Evolutionary conservation across 2,329 filamentous ascomycete genomes (phyloP).

Genomic region (Metarhizium humberi): DNA sequence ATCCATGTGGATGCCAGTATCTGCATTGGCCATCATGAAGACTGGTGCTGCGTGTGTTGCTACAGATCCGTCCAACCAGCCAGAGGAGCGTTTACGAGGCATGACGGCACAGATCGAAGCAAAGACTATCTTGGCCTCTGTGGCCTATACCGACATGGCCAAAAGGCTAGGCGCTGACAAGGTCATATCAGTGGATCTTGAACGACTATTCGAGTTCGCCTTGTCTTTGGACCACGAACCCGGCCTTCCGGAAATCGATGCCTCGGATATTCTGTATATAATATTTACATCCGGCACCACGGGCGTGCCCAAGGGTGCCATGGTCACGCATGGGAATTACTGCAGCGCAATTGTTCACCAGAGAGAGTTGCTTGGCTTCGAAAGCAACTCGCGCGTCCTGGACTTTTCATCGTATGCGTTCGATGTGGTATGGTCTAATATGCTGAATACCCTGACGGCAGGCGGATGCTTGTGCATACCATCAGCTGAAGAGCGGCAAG

Average conservation of each 20-base stretch:
- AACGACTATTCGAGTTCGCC: too few relatives aligned
- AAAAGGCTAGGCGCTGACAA: not conserved
- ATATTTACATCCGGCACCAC: constrained; percentile 1
- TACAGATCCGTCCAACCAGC: not conserved
- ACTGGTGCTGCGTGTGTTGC: not conserved
- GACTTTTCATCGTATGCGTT: constrained; percentile 1
- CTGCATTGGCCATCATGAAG: constrained; percentile 1
- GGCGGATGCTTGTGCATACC: too few relatives aligned
- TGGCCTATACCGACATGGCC: not conserved
- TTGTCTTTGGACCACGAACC: not conserved
- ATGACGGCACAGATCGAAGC: not conserved
- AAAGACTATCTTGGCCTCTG: not conserved
- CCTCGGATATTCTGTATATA: not conserved
- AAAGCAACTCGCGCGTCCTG: not conserved
- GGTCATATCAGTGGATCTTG: not conserved
- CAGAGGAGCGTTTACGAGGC: not conserved
- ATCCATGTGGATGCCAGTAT: not conserved
- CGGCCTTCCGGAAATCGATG: not conserved
- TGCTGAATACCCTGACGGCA: not conserved
- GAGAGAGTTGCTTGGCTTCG: not conserved
- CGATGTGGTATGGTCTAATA: not conserved
- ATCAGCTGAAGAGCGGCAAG: not conserved
- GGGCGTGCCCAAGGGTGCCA: not conserved
- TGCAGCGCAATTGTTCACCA: not conserved
- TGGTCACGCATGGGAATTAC: not conserved